Evolutionary conservation across 2,329 filamentous ascomycete genomes (phyloP).

Genomic region (Fusarium humuli): DNA sequence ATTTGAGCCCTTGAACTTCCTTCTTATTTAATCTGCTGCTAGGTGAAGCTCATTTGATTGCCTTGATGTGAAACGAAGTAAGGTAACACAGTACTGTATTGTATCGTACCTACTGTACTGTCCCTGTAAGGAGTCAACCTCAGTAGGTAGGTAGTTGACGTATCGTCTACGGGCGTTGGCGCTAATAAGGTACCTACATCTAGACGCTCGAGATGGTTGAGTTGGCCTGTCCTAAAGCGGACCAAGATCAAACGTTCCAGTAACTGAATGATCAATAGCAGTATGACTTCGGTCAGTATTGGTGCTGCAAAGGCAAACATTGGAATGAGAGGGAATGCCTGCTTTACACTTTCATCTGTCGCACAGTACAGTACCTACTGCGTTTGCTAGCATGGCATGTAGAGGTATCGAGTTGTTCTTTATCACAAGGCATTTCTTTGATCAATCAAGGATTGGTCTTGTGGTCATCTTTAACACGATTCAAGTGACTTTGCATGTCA

Average conservation of each 20-base stretch:
- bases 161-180: not conserved
- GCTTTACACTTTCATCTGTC: not conserved
- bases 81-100: slow-evolving; percentile 1
- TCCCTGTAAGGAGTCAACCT: not conserved
- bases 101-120: not conserved
- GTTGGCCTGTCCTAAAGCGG: not conserved
- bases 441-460: slow-evolving; percentile 7
- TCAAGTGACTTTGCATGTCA: slow-evolving; percentile 39
- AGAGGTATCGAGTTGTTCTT: slow-evolving; percentile 2
- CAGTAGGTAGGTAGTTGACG: not conserved
- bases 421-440: slow-evolving; percentile 20
- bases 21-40: not conserved
- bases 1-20: not conserved
- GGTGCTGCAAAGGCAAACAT: not conserved
- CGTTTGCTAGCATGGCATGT: not conserved
- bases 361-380: not conserved
- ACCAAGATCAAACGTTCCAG: not conserved
- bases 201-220: not conserved
- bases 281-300: not conserved
- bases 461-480: slow-evolving; percentile 22
- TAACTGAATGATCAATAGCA: not conserved
- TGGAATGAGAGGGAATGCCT: slow-evolving; percentile 7
- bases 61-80: slow-evolving; percentile 7
- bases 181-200: not conserved
- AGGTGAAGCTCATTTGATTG: not conserved